These are phyloP conservation scores for Lactuca sativa DNA, from an alignment of 129 eudicot genomes.

Conservation along the genomic window DNA sequence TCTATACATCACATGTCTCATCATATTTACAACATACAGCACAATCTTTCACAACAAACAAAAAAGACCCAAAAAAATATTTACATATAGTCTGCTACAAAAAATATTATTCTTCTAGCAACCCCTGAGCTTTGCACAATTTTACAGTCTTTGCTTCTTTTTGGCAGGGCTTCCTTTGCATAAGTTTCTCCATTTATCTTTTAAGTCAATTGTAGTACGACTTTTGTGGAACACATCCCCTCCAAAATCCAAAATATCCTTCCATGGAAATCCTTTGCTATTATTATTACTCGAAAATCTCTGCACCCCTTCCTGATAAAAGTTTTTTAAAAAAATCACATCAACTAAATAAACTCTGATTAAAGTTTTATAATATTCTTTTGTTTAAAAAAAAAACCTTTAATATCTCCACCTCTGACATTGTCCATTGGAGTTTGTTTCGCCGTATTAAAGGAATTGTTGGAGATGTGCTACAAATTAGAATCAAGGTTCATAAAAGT, in stretches of 20 bases:
- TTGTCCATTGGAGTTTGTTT: constrained; percentile 55
- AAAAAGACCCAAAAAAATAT: no score
- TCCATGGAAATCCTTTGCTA: constrained; percentile 56
- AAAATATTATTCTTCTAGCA: not conserved
- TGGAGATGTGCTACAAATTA: constrained; percentile 50
- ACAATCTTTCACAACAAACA: not conserved
- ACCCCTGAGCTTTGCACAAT: not conserved
- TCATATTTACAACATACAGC: not conserved
- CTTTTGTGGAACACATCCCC: constrained; percentile 43
- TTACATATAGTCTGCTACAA: no score
- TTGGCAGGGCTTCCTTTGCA: constrained; percentile 43
- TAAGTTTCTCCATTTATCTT: constrained; percentile 93
- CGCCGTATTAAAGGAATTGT: constrained; percentile 46
- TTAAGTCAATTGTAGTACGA: constrained; percentile 60
- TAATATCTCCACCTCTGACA: constrained; percentile 58
- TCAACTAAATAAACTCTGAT: not conserved
- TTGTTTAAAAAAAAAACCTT: constrained; percentile 34
- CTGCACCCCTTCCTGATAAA: constrained; percentile 60
- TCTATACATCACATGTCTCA: not conserved
- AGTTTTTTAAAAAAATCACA: not conserved
- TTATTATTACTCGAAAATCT: constrained; percentile 29
- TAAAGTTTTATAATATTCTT: no score
- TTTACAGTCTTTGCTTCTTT: constrained; percentile 27
- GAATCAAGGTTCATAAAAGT: constrained; percentile 9
- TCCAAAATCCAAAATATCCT: constrained; percentile 63